Evolutionary conservation across 768 basidiomycete genomes (phyloP), one percentile per base, ranked within the genome.

Genomic region (Rhodocollybia butyracea): DNA sequence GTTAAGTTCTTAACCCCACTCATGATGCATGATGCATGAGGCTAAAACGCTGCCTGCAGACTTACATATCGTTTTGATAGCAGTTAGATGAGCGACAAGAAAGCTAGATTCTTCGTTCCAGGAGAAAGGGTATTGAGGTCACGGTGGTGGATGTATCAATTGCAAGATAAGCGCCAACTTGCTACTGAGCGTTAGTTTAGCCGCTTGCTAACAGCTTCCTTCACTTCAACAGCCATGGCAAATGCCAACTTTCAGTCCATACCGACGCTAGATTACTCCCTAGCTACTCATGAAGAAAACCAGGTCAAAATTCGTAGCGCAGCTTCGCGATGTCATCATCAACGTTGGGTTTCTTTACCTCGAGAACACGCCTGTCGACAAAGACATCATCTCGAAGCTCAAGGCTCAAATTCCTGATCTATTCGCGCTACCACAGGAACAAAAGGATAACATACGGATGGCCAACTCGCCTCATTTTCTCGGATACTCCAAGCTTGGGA

Each of bases 291-390:
- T 30, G 22, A 30, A 8, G 46, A 47, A 36, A 50, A n/a, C 51
- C 36, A 75, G 69, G 41, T 62, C 72, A 12, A 61, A 69, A 51
- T 83, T 83, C 61, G 66, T 83, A 53, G 59, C 63, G 1, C 74
- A 80, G 50, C 75, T 84, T 2, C 73, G 71, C 21, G 66, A 79
- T 55, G 80, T 80, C 0, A 70, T 84, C 60, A 69, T 81, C 64
- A 73, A 78, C 30, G 78, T 82, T 61, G 82, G 81, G 24, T 83
- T 83, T 59, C 70, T 82, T 54, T 83, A 83, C 63, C 68, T 83
- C 32, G 64, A 73, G 43, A 76, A 83, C 57, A 68, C 77, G 21
- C 74, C 79, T 3, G 70, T 83, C 13, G 65, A 72, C 4, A 61
- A 61, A 31, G 61, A 66, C 1, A 64, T 73, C 53, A 58, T 79